These are phyloP conservation scores for Rhodomyrtus psidioides DNA, from an alignment of 441 rosid species.

Conservation along the genomic window DNA sequence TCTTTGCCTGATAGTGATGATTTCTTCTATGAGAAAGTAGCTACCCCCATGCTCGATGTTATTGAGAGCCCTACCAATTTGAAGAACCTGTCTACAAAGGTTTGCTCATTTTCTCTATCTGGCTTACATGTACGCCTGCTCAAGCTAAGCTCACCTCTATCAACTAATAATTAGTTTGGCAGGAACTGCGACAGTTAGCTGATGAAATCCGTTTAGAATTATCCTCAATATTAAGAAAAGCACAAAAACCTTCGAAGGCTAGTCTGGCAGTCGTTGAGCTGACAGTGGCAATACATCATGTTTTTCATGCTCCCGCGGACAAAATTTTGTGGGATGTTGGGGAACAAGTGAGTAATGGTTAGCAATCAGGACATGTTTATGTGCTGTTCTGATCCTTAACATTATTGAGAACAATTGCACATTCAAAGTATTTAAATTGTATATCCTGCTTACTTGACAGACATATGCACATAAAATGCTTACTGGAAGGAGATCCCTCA, in stretches of 20 bases:
- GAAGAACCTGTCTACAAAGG: constrained; percentile 69
- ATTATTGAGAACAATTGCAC: background rate
- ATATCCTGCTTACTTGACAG: constrained; percentile 31
- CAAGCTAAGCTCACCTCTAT: background rate
- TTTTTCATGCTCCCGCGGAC: constrained; percentile 80
- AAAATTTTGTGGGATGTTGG: constrained; percentile 88
- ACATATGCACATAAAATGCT: constrained; percentile 88
- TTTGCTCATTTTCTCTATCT: constrained; percentile 9
- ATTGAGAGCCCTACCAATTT: constrained; percentile 72
- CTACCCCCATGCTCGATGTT: constrained; percentile 73
- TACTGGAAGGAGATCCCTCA: constrained; percentile 67
- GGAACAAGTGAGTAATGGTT: constrained; percentile 51
- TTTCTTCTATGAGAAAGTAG: constrained; percentile 47
- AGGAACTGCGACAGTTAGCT: constrained; percentile 77
- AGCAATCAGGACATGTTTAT: background rate
- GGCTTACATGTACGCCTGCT: background rate
- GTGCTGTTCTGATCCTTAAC: background rate
- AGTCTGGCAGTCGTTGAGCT: constrained; percentile 75
- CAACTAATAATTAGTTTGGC: constrained; percentile 11
- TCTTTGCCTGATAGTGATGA: constrained; percentile 66
- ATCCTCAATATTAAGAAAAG: constrained; percentile 34
- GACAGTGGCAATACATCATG: constrained; percentile 77
- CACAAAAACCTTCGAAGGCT: constrained; percentile 44
- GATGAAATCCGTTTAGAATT: constrained; percentile 63
- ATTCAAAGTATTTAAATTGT: background rate